phyloP scores from a whole-genome alignment of 2,329 filamentous ascomycete species.

The Fulvia fulva region DNA sequence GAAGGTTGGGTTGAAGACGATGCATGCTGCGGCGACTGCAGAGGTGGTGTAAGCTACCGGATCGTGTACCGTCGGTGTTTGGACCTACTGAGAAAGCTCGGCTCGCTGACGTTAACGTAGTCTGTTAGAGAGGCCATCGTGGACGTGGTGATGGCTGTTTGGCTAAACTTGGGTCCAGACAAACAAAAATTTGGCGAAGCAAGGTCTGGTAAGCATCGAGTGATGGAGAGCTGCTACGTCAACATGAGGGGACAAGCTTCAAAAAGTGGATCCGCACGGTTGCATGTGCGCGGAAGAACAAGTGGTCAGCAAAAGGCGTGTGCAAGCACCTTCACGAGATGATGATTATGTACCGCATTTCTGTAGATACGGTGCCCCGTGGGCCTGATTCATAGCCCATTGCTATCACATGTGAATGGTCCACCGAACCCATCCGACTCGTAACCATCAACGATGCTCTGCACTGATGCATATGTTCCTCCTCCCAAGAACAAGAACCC shows the following conservation, averaged over 20 bases:
- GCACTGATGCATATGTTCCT: constrained; percentile 72
- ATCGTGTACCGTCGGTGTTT: background rate
- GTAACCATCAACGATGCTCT: constrained; percentile 73
- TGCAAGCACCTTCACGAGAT: too few relatives aligned
- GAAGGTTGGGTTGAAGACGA: constrained; percentile 96
- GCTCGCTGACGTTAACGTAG: constrained; percentile 42
- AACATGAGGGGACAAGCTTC: background rate
- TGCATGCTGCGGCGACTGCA: constrained; percentile 50
- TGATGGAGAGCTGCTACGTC: constrained; percentile 3
- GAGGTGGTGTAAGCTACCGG: background rate
- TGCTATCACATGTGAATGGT: constrained; percentile 70
- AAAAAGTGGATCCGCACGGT: background rate
- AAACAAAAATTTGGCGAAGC: background rate
- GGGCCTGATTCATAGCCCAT: constrained; percentile 43
- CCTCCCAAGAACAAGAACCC: constrained; percentile 77
- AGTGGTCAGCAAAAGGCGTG: too few relatives aligned
- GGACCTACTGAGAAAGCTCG: constrained; percentile 45
- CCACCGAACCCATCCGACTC: constrained; percentile 59
- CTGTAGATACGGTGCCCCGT: background rate
- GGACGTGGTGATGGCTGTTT: background rate
- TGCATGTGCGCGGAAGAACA: too few relatives aligned
- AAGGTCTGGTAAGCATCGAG: background rate
- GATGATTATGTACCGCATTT: too few relatives aligned
- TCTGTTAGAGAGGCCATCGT: constrained; percentile 36
- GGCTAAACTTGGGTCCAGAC: background rate